Evolutionary conservation across 495 filamentous ascomycete genomes (phyloP).

Genomic region (Penicillium atrosanguineum): DNA sequence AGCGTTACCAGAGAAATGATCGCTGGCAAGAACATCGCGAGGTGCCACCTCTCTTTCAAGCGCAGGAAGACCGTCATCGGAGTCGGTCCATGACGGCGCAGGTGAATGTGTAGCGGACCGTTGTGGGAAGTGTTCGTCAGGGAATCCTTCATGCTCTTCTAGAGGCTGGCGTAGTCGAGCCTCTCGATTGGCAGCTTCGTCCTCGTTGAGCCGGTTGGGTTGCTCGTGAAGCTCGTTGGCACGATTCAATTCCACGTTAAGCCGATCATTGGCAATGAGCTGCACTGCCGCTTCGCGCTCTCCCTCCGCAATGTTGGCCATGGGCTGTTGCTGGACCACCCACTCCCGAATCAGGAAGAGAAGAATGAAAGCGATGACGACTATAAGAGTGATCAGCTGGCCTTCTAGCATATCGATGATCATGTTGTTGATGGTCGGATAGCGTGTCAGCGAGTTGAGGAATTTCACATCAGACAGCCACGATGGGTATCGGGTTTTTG

Average conservation of each 20-base stretch:
- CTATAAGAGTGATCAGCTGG: conserved; percentile 84
- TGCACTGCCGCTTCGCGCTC: conserved; percentile 43
- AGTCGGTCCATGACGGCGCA: conserved; percentile 23
- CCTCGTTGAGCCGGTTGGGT: conserved; percentile 26
- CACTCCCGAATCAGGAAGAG: conserved; percentile 96
- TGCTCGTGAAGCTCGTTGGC: conserved; percentile 29
- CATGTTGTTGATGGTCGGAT: conserved; percentile 69
- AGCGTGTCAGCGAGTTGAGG: conserved; percentile 69
- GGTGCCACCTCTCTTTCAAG: conserved; percentile 3
- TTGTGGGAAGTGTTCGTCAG: conserved; percentile 12
- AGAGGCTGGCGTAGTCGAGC: conserved; percentile 3
- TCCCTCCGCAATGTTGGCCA: conserved; percentile 57
- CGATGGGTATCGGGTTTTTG: conserved; percentile 38
- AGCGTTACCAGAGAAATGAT: background rate
- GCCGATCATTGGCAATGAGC: conserved; percentile 40
- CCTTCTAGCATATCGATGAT: conserved; percentile 87
- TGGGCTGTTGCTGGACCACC: conserved; percentile 95
- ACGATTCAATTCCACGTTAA: conserved; percentile 18
- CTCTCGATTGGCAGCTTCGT: conserved; percentile 6
- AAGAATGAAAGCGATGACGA: conserved; percentile 89
- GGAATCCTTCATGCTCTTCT: conserved; percentile 8
- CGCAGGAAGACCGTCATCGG: conserved; percentile 16
- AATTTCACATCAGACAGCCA: conserved; percentile 71
- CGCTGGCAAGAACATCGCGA: background rate
- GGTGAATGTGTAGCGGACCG: conserved; percentile 19